Evolutionary conservation across 441 rosid genomes (phyloP).

Genomic region (Omphalea diandra): DNA sequence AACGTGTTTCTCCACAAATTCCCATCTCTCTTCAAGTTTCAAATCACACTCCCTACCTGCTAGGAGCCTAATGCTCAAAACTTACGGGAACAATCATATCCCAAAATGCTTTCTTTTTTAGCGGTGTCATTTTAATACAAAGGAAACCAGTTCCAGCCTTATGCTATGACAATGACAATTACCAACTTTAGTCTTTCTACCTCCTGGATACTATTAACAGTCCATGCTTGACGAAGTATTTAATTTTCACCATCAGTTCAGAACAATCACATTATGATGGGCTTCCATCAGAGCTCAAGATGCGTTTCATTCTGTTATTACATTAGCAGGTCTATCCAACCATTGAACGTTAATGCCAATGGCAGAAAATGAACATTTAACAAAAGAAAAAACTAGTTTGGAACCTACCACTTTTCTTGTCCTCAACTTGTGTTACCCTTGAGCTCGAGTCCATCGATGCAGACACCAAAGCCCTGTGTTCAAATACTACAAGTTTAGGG

Average conservation of each 20-base stretch:
- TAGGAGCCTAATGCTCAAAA: not conserved
- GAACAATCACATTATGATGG: not conserved
- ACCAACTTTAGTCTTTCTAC: not conserved
- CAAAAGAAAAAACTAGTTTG: not conserved
- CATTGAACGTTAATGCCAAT: not conserved
- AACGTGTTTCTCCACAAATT: not conserved
- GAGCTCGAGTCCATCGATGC: constrained; percentile 95
- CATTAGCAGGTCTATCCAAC: not conserved
- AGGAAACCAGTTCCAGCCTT: not conserved
- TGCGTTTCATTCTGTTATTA: not conserved
- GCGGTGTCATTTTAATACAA: not conserved
- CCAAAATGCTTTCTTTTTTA: not conserved
- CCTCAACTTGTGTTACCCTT: constrained; percentile 61
- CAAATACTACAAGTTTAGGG: constrained; percentile 18
- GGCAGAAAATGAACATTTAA: not conserved
- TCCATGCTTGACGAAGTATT: not conserved
- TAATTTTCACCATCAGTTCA: not conserved
- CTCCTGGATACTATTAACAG: not conserved
- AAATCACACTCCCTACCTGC: not conserved
- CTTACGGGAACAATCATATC: not conserved
- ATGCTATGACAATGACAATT: not conserved
- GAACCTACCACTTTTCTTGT: constrained; percentile 41
- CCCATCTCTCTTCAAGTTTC: not conserved
- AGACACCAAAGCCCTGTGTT: constrained; percentile 72
- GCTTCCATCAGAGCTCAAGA: not conserved